Conservation (phyloP, 2,329 filamentous ascomycete species). For the Macrophomina pseudophaseolina region DNA sequence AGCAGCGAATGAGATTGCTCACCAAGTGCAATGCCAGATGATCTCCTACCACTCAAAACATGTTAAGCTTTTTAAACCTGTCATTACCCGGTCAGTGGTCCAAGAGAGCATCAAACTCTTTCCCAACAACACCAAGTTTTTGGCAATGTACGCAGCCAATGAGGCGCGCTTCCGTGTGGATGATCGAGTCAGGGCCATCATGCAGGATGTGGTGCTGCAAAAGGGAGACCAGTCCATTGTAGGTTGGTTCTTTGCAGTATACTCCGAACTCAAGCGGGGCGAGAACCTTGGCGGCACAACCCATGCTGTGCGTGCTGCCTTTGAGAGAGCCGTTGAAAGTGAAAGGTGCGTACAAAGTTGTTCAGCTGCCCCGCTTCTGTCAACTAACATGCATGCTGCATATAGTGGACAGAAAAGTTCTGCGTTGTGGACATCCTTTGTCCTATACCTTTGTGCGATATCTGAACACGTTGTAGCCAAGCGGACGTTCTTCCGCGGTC, state of each 20-base stretch:
- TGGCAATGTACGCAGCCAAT: conserved; percentile 74
- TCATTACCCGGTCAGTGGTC: conserved; percentile 67
- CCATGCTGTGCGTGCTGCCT: conserved; percentile 60
- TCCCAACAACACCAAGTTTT: conserved; percentile 77
- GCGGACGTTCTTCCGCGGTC: conserved; percentile 60
- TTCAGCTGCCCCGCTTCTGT: background rate
- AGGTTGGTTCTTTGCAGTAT: conserved; percentile 61
- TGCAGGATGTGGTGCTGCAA: conserved; percentile 53
- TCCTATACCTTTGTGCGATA: conserved; percentile 29
- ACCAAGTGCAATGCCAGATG: conserved; percentile 71
- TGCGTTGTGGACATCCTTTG: conserved; percentile 39
- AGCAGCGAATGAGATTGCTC: conserved; percentile 63
- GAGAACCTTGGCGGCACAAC: conserved; percentile 51
- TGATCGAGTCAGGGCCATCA: conserved; percentile 73
- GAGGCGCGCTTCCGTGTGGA: conserved; percentile 74
- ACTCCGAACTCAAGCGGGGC: conserved; percentile 57
- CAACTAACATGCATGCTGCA: background rate
- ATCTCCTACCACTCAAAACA: conserved; percentile 69
- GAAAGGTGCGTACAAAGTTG: conserved; percentile 19
- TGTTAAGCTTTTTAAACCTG: conserved; percentile 70
- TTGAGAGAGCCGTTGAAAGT: conserved; percentile 56
- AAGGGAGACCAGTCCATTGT: conserved; percentile 47
- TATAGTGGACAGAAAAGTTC: conserved; percentile 36
- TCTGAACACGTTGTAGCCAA: conserved; percentile 42
- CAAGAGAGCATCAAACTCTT: conserved; percentile 66